These are phyloP conservation scores for Caloboletus inedulis DNA, from an alignment of 1,284 basidiomycete species.

Conservation along the genomic window DNA sequence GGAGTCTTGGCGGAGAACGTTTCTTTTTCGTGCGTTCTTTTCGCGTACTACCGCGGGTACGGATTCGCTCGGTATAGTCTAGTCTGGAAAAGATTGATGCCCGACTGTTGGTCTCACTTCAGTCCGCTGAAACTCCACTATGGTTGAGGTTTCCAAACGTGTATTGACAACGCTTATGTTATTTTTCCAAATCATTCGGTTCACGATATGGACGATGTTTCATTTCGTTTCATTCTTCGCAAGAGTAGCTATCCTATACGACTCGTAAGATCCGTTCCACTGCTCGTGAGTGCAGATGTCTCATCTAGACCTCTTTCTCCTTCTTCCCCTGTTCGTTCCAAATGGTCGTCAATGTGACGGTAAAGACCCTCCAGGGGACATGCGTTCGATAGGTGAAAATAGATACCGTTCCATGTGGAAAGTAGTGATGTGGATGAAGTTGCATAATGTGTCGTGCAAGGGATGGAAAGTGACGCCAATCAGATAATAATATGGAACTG, in stretches of 20 bases:
- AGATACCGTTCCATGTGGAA: slow-evolving; percentile 28
- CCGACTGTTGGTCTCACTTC: not conserved
- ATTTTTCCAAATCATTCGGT: not conserved
- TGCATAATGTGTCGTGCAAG: slow-evolving; percentile 29
- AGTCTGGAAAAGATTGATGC: slow-evolving; percentile 2
- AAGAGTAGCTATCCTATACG: slow-evolving; percentile 23
- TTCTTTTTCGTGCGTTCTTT: slow-evolving; percentile 6
- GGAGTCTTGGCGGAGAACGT: slow-evolving; percentile 5
- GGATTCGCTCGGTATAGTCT: slow-evolving; percentile 16
- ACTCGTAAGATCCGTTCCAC: slow-evolving; percentile 23
- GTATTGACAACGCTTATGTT: not conserved
- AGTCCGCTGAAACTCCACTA: slow-evolving; percentile 4
- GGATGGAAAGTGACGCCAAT: slow-evolving; percentile 22
- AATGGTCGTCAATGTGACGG: slow-evolving; percentile 12
- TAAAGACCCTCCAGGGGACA: slow-evolving; percentile 29
- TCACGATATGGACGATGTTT: slow-evolving; percentile 14
- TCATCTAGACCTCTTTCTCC: slow-evolving; percentile 13
- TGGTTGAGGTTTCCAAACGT: not conserved
- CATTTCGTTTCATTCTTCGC: slow-evolving; percentile 28
- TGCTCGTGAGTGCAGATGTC: slow-evolving; percentile 12
- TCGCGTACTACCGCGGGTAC: slow-evolving; percentile 8
- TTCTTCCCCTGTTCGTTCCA: slow-evolving; percentile 11
- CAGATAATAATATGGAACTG: slow-evolving; percentile 31
- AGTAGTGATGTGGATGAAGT: slow-evolving; percentile 28
- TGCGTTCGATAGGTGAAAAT: slow-evolving; percentile 30